These are phyloP conservation scores for Luzula sylvatica DNA, from an alignment of 176 grass and related monocot species.

Conservation along the genomic window DNA sequence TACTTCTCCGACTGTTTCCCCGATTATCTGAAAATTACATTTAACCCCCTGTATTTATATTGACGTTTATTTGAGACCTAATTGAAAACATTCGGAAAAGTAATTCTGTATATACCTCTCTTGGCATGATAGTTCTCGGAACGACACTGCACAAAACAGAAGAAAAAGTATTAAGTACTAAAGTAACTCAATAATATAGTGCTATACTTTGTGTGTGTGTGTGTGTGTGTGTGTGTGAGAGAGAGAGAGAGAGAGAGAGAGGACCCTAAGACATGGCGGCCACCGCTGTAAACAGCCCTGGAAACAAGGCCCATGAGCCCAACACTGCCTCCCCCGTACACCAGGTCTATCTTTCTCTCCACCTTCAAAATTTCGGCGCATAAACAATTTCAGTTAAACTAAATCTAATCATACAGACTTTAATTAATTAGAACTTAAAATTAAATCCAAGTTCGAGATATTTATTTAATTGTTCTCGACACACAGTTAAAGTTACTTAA, in stretches of 20 bases:
- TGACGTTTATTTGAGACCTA: neutral
- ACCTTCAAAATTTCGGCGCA: constrained; percentile 49
- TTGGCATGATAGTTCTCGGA: constrained; percentile 49
- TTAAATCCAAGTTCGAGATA: too few relatives aligned
- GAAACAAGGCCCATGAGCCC: constrained; percentile 61
- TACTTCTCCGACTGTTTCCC: constrained; percentile 54
- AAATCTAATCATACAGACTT: too few relatives aligned
- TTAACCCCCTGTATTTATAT: neutral
- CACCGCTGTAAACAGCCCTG: constrained; percentile 35
- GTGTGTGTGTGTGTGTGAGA: neutral
- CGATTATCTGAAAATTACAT: constrained; percentile 27
- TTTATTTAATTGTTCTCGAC: too few relatives aligned
- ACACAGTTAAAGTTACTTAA: too few relatives aligned
- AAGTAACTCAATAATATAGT: neutral
- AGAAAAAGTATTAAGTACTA: constrained; percentile 10
- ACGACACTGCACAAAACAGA: constrained; percentile 39
- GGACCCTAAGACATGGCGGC: constrained; percentile 54
- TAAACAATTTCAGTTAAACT: too few relatives aligned
- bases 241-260: constrained; percentile 18
- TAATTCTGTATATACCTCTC: constrained; percentile 28
- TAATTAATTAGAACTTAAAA: too few relatives aligned
- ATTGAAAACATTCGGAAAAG: neutral
- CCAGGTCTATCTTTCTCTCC: constrained; percentile 45
- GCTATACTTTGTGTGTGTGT: neutral
- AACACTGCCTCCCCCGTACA: constrained; percentile 55